phyloP scores from a whole-genome alignment of 2,329 filamentous ascomycete species.

The Cyclaneusma minus region DNA sequence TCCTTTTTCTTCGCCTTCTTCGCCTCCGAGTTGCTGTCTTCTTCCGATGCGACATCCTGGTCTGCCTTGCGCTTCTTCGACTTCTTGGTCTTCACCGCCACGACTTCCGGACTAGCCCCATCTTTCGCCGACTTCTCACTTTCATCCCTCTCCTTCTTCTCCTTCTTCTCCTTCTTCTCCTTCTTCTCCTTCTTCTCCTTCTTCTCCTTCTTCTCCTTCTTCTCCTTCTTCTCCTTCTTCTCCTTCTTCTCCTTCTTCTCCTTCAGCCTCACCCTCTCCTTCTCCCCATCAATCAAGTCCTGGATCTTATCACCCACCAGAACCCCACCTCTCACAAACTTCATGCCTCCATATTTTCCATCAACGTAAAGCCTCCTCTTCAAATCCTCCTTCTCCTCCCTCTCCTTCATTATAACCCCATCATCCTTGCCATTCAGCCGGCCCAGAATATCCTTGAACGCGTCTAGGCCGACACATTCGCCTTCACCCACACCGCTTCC shows the following conservation, averaged over 20 bases:
- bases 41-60: conserved; percentile 6
- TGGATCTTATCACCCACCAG: conserved; percentile 41
- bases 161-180: conserved; percentile 27
- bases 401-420: conserved; percentile 53
- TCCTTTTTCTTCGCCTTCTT: conserved; percentile 11
- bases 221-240: conserved; percentile 11
- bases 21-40: not conserved
- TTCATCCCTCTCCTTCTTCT: conserved; percentile 15
- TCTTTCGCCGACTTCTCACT: conserved; percentile 10
- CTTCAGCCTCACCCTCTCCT: conserved; percentile 16
- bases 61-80: conserved; percentile 21
- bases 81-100: conserved; percentile 12
- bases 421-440: conserved; percentile 80
- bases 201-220: conserved; percentile 14
- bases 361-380: conserved; percentile 62
- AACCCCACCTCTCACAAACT: conserved; percentile 77
- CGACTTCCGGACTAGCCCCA: conserved; percentile 5
- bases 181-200: conserved; percentile 18
- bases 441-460: conserved; percentile 73
- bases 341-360: conserved; percentile 63
- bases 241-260: conserved; percentile 11
- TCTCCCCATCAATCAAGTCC: conserved; percentile 24
- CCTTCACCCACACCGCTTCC: conserved; percentile 49
- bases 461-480: conserved; percentile 71
- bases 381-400: conserved; percentile 49